Conservation (phyloP, 1,139 yeast genomes). For the Barnettozyma hawaiiensis region DNA sequence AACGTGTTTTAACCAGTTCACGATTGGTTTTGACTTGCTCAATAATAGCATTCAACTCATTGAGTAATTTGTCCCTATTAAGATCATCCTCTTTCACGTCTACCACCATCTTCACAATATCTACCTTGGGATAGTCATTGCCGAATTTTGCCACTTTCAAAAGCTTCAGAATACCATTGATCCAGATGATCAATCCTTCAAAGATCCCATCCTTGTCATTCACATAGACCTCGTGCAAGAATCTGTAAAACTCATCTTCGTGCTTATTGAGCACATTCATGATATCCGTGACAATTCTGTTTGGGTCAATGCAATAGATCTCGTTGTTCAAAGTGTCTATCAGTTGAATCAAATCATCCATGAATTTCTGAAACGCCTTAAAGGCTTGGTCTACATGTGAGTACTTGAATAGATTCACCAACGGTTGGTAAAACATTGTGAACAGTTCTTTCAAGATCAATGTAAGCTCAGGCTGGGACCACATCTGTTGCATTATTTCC, state of each 20-base stretch:
- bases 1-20: conserved; percentile 27
- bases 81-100: conserved; percentile 23
- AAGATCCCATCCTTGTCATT: conserved; percentile 72
- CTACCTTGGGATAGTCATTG: conserved; percentile 30
- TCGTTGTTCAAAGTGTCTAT: conserved; percentile 42
- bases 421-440: conserved; percentile 77
- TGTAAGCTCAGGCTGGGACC: conserved; percentile 82
- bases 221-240: conserved; percentile 68
- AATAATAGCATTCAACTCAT: conserved; percentile 42
- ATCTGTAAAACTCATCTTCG: conserved; percentile 63
- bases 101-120: conserved; percentile 30
- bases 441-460: conserved; percentile 64
- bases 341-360: conserved; percentile 60
- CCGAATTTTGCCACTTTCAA: conserved; percentile 51
- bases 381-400: conserved; percentile 76
- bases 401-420: conserved; percentile 67
- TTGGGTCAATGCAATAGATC: conserved; percentile 36
- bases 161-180: conserved; percentile 53
- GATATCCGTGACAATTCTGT: conserved; percentile 57
- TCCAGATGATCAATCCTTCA: conserved; percentile 67
- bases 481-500: conserved; percentile 62
- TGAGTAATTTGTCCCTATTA: conserved; percentile 33
- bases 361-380: conserved; percentile 64
- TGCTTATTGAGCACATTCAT: conserved; percentile 63
- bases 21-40: conserved; percentile 40